Evolutionary conservation across 164 flowering plant species (phyloP).

Genomic region (Macadamia integrifolia): DNA sequence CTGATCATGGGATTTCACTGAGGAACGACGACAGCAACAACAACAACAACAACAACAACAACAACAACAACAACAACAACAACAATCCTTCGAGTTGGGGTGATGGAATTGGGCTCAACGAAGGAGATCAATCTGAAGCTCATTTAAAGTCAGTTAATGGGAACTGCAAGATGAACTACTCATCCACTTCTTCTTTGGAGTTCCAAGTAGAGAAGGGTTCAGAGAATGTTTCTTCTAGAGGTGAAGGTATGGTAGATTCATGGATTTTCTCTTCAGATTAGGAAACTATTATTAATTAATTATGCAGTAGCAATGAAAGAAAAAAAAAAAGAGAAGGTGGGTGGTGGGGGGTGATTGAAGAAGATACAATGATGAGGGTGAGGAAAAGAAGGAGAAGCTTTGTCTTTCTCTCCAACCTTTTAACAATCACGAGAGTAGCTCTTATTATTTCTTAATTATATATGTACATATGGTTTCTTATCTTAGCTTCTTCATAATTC

Average conservation of each 20-base stretch:
- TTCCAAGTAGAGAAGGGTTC: slow-evolving; percentile 34
- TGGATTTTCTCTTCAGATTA: slow-evolving; percentile 22
- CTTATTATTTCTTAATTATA: slow-evolving; percentile 5
- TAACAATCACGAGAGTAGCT: neutral
- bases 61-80: neutral
- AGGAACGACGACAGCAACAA: neutral
- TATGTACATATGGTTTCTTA: slow-evolving; percentile 11
- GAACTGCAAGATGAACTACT: slow-evolving; percentile 33
- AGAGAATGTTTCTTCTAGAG: slow-evolving; percentile 40
- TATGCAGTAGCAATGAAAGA: neutral
- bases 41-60: neutral
- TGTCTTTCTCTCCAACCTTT: neutral
- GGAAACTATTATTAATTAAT: neutral
- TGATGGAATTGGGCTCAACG: slow-evolving; percentile 11
- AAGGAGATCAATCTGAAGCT: slow-evolving; percentile 8
- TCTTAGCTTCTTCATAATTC: slow-evolving; percentile 1
- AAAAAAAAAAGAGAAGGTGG: neutral
- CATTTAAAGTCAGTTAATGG: slow-evolving; percentile 25
- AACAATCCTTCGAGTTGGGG: slow-evolving; percentile 13
- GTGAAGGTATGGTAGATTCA: slow-evolving; percentile 32
- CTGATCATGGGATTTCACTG: slow-evolving; percentile 8
- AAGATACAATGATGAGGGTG: neutral
- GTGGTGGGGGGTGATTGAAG: neutral
- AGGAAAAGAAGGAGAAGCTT: neutral
- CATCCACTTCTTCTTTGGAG: slow-evolving; percentile 24